Percentiles rank a stretch among this genome's conserved stretches.
Conservation (phyloP, 768 basidiomycete species). For the Phylloporus sp. region DNA sequence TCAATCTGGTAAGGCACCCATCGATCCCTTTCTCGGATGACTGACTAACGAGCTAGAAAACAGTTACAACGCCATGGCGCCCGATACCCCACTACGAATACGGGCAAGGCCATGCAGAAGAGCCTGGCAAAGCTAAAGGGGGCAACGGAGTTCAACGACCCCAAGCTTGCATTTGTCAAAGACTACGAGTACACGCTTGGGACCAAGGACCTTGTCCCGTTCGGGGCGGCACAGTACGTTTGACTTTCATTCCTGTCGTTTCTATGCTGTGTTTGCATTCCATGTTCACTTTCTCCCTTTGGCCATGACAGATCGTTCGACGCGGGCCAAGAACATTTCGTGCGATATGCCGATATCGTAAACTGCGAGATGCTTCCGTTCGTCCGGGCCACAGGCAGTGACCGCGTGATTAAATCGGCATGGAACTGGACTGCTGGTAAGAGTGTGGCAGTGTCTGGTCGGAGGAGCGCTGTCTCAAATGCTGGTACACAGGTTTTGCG, state of each 20-base stretch:
- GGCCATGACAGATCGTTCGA: slow-evolving; percentile 35
- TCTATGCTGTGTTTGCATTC: slow-evolving; percentile 40
- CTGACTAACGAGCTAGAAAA: neutral
- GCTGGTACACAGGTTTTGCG: slow-evolving; percentile 36
- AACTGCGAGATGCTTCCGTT: slow-evolving; percentile 43
- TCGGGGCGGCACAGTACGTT: slow-evolving; percentile 65
- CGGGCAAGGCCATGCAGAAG: slow-evolving; percentile 35
- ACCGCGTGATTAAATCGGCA: slow-evolving; percentile 60
- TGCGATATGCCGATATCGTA: slow-evolving; percentile 49
- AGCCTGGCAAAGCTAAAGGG: slow-evolving; percentile 51
- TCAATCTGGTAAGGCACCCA: slow-evolving; percentile 13
- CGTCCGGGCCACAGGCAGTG: slow-evolving; percentile 41
- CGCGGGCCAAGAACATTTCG: slow-evolving; percentile 45
- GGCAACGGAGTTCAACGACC: slow-evolving; percentile 39
- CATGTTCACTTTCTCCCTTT: neutral
- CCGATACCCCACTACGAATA: slow-evolving; percentile 57
- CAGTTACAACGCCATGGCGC: slow-evolving; percentile 80
- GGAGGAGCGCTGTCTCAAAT: neutral
- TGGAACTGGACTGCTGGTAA: slow-evolving; percentile 62
- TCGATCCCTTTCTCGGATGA: neutral
- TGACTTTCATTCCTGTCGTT: slow-evolving; percentile 39
- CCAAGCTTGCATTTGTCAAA: slow-evolving; percentile 46
- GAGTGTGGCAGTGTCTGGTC: neutral
- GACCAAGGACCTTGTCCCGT: slow-evolving; percentile 52
- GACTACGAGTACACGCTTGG: slow-evolving; percentile 56